Evolutionary conservation across 495 filamentous ascomycete species (phyloP).

Genomic region (Tuber melanosporum): DNA sequence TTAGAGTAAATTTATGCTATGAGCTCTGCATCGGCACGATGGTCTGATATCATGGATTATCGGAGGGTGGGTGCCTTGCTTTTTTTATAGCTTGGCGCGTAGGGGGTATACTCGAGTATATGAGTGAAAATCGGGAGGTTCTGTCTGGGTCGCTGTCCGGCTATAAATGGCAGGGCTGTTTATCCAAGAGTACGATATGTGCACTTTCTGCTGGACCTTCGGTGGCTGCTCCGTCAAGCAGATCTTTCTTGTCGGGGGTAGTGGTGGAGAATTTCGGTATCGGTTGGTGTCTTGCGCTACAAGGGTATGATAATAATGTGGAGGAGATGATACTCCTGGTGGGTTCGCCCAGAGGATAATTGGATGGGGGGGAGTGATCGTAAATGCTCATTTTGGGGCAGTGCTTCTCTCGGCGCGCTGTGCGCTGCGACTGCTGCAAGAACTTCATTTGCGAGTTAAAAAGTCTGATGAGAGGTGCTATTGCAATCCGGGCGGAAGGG

Average conservation of each 20-base stretch:
- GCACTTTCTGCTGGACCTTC: neutral
- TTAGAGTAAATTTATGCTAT: neutral
- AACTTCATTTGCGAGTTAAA: neutral
- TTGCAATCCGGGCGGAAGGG: neutral
- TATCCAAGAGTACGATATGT: neutral
- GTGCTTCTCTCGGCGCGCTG: neutral
- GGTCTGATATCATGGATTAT: neutral
- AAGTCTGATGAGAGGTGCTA: neutral
- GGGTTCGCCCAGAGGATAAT: neutral
- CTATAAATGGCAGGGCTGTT: neutral
- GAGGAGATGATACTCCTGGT: too few species aligned
- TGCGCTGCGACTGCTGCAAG: neutral
- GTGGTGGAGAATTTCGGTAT: neutral
- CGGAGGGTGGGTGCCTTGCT: neutral
- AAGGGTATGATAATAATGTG: neutral
- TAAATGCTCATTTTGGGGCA: neutral
- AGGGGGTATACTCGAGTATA: neutral
- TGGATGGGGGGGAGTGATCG: neutral
- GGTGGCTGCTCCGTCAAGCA: neutral
- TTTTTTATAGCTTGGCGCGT: neutral
- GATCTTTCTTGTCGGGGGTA: neutral
- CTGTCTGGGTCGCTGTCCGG: neutral
- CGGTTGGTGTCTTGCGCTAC: neutral
- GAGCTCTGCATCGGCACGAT: neutral
- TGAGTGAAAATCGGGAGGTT: neutral